Conservation (phyloP, 768 basidiomycete genomes). For the Kwoniella sp. region DNA sequence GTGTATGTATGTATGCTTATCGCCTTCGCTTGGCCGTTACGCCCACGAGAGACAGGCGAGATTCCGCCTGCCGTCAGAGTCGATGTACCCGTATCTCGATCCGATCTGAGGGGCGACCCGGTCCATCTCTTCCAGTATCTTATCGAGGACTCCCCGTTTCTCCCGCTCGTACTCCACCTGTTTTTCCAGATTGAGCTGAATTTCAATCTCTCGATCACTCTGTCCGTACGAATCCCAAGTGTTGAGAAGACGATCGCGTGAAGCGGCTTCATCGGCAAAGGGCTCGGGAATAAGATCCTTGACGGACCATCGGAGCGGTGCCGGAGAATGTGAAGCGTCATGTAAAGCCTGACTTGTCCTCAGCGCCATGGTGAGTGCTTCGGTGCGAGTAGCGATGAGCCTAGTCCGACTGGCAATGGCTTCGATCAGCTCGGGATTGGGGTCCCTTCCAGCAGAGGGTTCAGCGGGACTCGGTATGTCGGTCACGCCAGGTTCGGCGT, state of each 20-base stretch:
- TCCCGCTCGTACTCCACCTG: constrained; percentile 6
- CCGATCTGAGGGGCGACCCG: neutral
- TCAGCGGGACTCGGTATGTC: neutral
- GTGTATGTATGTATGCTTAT: no score
- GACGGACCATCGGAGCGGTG: constrained; percentile 5
- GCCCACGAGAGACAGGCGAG: constrained; percentile 83
- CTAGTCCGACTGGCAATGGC: constrained; percentile 4
- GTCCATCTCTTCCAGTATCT: constrained; percentile 11
- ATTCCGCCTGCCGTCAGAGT: constrained; percentile 13
- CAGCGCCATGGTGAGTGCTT: constrained; percentile 3
- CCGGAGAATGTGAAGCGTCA: neutral
- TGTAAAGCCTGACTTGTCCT: constrained; percentile 10
- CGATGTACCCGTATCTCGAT: constrained; percentile 7
- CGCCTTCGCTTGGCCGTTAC: constrained; percentile 59
- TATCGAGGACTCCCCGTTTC: constrained; percentile 7
- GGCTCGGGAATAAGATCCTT: constrained; percentile 9
- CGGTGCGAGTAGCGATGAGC: constrained; percentile 3
- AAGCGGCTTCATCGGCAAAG: neutral
- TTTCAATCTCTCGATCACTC: neutral
- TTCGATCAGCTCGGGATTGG: neutral
- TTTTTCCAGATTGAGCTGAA: neutral
- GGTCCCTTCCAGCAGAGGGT: neutral
- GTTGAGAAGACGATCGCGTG: neutral
- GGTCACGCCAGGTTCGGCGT: neutral
- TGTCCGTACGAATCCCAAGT: neutral